Evolutionary conservation across 1,139 yeast genomes (phyloP).

Genomic region (Hansenula sp.): DNA sequence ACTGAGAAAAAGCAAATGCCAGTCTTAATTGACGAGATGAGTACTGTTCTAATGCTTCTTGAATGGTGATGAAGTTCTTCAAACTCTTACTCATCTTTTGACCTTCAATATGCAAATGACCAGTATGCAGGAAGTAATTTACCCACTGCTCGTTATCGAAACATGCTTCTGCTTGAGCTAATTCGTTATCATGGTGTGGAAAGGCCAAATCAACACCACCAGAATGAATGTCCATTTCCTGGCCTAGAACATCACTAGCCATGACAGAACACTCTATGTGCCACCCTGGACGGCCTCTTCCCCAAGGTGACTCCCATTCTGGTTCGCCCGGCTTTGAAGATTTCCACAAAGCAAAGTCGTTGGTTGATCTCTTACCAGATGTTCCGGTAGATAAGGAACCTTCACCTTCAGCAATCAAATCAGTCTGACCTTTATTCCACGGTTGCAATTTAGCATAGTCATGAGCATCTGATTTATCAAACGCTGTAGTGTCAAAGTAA

Average conservation of each 20-base stretch:
- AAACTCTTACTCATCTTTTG: conserved; percentile 96
- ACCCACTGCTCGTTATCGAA: conserved; percentile 93
- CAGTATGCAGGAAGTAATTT: conserved; percentile 92
- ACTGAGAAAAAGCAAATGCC: conserved; percentile 84
- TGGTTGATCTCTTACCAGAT: conserved; percentile 62
- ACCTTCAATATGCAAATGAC: conserved; percentile 96
- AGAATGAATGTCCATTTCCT: conserved; percentile 86
- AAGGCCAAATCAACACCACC: conserved; percentile 98
- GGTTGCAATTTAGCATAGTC: conserved; percentile 96
- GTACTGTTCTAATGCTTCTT: conserved; percentile 74
- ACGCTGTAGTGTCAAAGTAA: conserved; percentile 85
- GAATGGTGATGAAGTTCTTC: conserved; percentile 92
- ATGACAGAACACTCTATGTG: conserved; percentile 98
- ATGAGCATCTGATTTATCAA: conserved; percentile 70
- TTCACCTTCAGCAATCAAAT: conserved; percentile 90
- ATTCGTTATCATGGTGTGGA: conserved; percentile 99
- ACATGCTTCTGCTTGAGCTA: conserved; percentile 96
- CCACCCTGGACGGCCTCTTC: conserved; percentile 99
- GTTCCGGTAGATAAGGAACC: conserved; percentile 66
- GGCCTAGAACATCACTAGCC: conserved; percentile 90
- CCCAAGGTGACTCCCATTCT: conserved; percentile 94
- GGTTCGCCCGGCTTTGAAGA: conserved; percentile 98
- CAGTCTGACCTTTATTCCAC: conserved; percentile 91
- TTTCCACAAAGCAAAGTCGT: conserved; percentile 97
- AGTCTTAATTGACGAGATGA: conserved; percentile 81